phyloP scores from a whole-genome alignment of 2,329 filamentous ascomycete species.

The Onygena corvina region DNA sequence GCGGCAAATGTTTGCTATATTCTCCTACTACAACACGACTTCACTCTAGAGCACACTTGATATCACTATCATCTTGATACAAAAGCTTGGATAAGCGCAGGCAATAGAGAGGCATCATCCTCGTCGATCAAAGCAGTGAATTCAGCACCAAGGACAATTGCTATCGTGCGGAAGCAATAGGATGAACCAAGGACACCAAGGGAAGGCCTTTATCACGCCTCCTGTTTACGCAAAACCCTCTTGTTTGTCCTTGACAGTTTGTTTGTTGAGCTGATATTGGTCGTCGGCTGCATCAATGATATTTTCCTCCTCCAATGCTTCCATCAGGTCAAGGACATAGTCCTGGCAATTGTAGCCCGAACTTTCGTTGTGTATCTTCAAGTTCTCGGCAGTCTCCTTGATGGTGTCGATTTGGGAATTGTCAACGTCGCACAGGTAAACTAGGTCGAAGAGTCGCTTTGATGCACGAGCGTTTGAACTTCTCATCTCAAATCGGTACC shows the following conservation, averaged over 20 bases:
- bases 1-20: no score
- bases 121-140: no score
- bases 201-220: no score
- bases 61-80: no score
- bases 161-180: no score
- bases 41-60: no score
- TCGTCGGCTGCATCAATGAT: constrained; percentile 12
- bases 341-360: constrained; percentile 20
- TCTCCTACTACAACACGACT: no score
- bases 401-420: not conserved
- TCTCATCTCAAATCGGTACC: constrained; percentile 8
- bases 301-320: constrained; percentile 13
- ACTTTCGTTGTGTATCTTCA: constrained; percentile 16
- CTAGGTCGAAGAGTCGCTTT: not conserved
- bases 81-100: no score
- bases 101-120: no score
- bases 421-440: constrained; percentile 7
- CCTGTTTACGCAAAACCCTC: constrained; percentile 10
- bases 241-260: constrained; percentile 8
- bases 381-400: constrained; percentile 12
- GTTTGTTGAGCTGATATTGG: constrained; percentile 6
- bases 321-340: constrained; percentile 20
- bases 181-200: no score
- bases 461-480: constrained; percentile 9
- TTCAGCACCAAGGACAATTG: no score